A percentile compares a stretch with the other conserved stretches of the same genome.
Conservation (phyloP, 1,139 yeast genomes). For the Geotrichum cucujoidarum region DNA sequence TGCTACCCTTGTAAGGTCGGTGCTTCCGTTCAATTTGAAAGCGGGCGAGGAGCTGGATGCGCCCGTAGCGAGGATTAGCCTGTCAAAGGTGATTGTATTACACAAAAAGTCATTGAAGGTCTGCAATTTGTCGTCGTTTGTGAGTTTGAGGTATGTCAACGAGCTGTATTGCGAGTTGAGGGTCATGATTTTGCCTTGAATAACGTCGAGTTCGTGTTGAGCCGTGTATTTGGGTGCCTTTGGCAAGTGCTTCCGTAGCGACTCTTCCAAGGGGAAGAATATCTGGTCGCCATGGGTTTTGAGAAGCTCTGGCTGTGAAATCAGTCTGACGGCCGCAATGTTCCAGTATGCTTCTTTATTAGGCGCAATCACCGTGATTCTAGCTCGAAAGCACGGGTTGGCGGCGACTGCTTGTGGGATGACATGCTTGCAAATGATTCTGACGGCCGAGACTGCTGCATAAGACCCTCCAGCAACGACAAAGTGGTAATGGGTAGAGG, state of each 20-base stretch:
- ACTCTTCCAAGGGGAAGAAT: slow-evolving; percentile 15
- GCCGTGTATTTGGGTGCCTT: background rate
- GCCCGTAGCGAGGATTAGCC: slow-evolving; percentile 18
- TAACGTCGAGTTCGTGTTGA: slow-evolving; percentile 8
- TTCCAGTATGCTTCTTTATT: slow-evolving; percentile 20
- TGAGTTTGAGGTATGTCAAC: slow-evolving; percentile 13
- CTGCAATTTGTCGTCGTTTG: slow-evolving; percentile 6
- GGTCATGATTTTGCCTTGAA: slow-evolving; percentile 17
- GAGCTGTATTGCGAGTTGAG: slow-evolving; percentile 6
- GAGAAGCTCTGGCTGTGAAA: slow-evolving; percentile 16
- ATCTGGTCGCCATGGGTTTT: slow-evolving; percentile 12
- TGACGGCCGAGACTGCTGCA: slow-evolving; percentile 15
- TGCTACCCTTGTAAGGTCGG: slow-evolving; percentile 12
- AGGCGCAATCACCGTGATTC: slow-evolving; percentile 19
- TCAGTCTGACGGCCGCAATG: slow-evolving; percentile 18
- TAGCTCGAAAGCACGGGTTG: slow-evolving; percentile 10
- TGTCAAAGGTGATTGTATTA: slow-evolving; percentile 11
- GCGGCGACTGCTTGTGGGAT: slow-evolving; percentile 11
- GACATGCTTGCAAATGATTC: slow-evolving; percentile 10
- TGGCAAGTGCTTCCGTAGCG: slow-evolving; percentile 15
- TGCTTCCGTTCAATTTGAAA: slow-evolving; percentile 17
- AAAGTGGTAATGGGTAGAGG: slow-evolving; percentile 5
- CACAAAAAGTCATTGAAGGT: slow-evolving; percentile 14
- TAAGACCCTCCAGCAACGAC: slow-evolving; percentile 19
- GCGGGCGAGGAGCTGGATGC: slow-evolving; percentile 20